phyloP scores from a whole-genome alignment of 2,329 filamentous ascomycete species.

The Simplicillium sp. region DNA sequence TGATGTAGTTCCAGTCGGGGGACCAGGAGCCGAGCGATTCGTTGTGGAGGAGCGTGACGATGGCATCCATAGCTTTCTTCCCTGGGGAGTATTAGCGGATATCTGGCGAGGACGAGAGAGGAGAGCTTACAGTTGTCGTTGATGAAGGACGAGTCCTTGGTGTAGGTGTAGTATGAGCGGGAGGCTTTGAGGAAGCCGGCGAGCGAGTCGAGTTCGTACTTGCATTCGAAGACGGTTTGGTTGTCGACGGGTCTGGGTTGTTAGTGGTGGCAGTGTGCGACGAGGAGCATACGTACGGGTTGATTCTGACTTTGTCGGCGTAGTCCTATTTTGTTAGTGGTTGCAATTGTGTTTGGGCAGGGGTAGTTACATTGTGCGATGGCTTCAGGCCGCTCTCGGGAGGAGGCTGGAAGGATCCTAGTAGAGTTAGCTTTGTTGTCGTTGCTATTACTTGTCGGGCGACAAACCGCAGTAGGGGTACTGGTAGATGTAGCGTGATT shows the following conservation, averaged over 20 bases:
- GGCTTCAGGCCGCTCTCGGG: constrained; percentile 49
- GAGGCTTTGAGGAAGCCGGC: constrained; percentile 76
- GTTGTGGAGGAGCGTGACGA: constrained; percentile 14
- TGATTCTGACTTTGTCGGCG: constrained; percentile 12
- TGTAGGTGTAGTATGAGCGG: constrained; percentile 66
- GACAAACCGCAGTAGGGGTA: constrained; percentile 59
- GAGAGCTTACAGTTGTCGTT: constrained; percentile 15
- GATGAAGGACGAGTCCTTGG: constrained; percentile 60
- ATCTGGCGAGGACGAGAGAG: neutral
- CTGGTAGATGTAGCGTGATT: constrained; percentile 56
- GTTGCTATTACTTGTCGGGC: neutral
- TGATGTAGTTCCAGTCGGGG: constrained; percentile 14
- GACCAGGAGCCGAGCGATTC: constrained; percentile 17
- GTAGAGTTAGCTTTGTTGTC: neutral
- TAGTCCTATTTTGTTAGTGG: constrained; percentile 7
- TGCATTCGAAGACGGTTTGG: constrained; percentile 17
- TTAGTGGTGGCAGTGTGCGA: neutral
- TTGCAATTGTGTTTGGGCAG: neutral
- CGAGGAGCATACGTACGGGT: constrained; percentile 11
- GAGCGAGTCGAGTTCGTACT: constrained; percentile 79
- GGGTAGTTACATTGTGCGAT: constrained; percentile 11
- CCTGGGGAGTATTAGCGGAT: constrained; percentile 54
- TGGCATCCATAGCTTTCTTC: constrained; percentile 40
- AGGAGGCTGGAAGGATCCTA: constrained; percentile 80
- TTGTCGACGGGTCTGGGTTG: constrained; percentile 14